Evolutionary conservation across 306 rosid genomes (phyloP).

Genomic region (Casuarina cunninghamiana): DNA sequence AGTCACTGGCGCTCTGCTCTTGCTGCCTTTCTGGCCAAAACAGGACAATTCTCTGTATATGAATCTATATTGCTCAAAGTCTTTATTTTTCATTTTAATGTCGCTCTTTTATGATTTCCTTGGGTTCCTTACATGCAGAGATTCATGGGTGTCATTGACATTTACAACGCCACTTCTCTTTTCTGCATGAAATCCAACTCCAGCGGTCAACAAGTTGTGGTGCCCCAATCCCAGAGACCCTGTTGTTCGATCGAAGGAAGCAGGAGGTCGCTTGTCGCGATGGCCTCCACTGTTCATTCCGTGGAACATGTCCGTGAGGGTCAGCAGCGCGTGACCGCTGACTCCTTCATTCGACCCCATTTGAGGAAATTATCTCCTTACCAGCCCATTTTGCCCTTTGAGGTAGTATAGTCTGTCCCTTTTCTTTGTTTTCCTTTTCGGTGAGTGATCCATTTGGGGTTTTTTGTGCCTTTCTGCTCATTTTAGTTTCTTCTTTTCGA

Average conservation of each 20-base stretch:
- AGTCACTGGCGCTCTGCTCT: neutral
- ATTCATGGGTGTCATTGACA: slow-evolving; percentile 61
- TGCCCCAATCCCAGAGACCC: slow-evolving; percentile 28
- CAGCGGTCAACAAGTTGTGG: slow-evolving; percentile 25
- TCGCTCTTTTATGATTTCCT: neutral
- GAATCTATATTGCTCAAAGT: neutral
- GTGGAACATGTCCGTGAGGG: slow-evolving; percentile 44
- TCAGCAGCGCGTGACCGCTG: slow-evolving; percentile 52
- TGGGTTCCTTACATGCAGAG: slow-evolving; percentile 18
- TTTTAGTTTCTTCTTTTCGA: neutral
- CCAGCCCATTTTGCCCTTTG: slow-evolving; percentile 93
- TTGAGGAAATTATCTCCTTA: slow-evolving; percentile 79
- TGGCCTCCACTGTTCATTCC: slow-evolving; percentile 58
- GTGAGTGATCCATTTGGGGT: neutral
- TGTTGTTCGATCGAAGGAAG: slow-evolving; percentile 37
- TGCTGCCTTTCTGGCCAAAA: neutral
- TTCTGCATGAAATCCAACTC: slow-evolving; percentile 24
- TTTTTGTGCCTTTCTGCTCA: slow-evolving; percentile 1
- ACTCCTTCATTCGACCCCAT: slow-evolving; percentile 84
- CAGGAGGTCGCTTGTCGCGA: slow-evolving; percentile 43
- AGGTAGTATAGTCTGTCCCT: slow-evolving; percentile 43
- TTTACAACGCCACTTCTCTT: slow-evolving; percentile 35
- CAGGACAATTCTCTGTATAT: neutral
- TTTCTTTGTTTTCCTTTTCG: neutral
- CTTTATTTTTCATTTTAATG: neutral